Evolutionary conservation across 2,329 filamentous ascomycete species (phyloP).

Genomic region (Fusarium lateritium): DNA sequence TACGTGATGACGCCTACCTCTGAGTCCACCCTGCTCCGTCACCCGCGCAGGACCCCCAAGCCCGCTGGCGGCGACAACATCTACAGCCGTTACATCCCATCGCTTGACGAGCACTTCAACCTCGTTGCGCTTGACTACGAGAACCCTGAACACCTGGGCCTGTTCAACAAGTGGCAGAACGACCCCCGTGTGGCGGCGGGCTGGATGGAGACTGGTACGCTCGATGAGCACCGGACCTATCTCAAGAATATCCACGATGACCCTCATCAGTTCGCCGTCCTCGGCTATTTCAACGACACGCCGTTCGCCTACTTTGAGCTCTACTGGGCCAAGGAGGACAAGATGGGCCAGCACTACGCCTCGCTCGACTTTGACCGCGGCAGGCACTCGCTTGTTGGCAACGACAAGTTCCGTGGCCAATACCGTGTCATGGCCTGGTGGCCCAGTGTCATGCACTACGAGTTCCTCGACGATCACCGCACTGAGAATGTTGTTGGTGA

Average conservation of each 20-base stretch:
- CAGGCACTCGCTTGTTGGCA: constrained; percentile 70
- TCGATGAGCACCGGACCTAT: constrained; percentile 80
- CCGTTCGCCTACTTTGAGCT: constrained; percentile 83
- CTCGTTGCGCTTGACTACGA: constrained; percentile 77
- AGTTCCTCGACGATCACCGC: constrained; percentile 72
- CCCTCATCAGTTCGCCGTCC: constrained; percentile 76
- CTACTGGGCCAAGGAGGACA: constrained; percentile 67
- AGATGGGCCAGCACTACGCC: constrained; percentile 69
- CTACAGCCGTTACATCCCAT: constrained; percentile 83
- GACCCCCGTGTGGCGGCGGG: constrained; percentile 82
- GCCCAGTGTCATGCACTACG: constrained; percentile 73
- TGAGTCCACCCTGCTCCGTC: constrained; percentile 61
- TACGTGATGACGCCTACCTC: constrained; percentile 52
- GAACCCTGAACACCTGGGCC: constrained; percentile 71
- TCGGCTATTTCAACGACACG: constrained; percentile 78
- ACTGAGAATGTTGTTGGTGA: constrained; percentile 74
- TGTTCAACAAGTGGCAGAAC: constrained; percentile 86
- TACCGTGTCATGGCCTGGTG: constrained; percentile 74
- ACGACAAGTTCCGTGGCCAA: constrained; percentile 71
- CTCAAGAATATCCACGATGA: constrained; percentile 76
- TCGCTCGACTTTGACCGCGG: constrained; percentile 71
- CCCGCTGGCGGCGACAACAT: constrained; percentile 75
- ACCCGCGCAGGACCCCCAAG: constrained; percentile 78
- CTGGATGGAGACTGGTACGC: constrained; percentile 82
- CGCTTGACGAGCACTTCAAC: constrained; percentile 80